Evolutionary conservation across 441 rosid genomes (phyloP).

Genomic region (Brassica hybrid): DNA sequence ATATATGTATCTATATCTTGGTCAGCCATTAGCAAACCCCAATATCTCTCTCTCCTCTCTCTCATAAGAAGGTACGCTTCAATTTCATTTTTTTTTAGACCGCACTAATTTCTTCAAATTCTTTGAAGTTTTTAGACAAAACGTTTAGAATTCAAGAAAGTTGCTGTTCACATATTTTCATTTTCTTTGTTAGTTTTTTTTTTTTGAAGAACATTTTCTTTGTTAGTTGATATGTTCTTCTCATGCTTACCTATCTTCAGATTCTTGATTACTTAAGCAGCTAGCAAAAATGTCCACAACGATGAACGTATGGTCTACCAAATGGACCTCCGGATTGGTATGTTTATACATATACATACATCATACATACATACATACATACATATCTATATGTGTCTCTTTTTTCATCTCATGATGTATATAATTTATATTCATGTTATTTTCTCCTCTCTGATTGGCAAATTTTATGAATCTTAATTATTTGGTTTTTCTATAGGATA

Average conservation of each 20-base stretch:
- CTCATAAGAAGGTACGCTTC: slow-evolving; percentile 30
- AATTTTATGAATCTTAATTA: slow-evolving; percentile 19
- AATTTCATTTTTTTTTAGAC: slow-evolving; percentile 4
- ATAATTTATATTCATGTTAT: too few relatives aligned
- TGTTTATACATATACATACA: neutral
- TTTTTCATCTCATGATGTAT: too few relatives aligned
- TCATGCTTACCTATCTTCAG: slow-evolving; percentile 18
- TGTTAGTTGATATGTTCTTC: neutral
- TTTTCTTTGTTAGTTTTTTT: slow-evolving; percentile 3
- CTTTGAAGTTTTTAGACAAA: neutral
- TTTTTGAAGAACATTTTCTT: too few relatives aligned
- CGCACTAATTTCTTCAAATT: slow-evolving; percentile 12
- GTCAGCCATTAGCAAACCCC: slow-evolving; percentile 25
- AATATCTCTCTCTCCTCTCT: slow-evolving; percentile 20
- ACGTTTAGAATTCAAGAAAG: slow-evolving; percentile 10
- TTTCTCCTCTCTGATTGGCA: too few relatives aligned
- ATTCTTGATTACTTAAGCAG: slow-evolving; percentile 13
- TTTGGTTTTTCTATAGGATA: slow-evolving; percentile 26
- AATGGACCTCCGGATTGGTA: slow-evolving; percentile 38
- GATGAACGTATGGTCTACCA: slow-evolving; percentile 9
- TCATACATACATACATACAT: neutral
- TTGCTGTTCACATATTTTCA: neutral
- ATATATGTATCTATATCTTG: slow-evolving; percentile 12
- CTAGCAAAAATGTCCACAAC: slow-evolving; percentile 26
- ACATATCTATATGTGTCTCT: too few relatives aligned